phyloP scores from a whole-genome alignment of 2,329 filamentous ascomycete genomes.

The Aplosporella prunicola region DNA sequence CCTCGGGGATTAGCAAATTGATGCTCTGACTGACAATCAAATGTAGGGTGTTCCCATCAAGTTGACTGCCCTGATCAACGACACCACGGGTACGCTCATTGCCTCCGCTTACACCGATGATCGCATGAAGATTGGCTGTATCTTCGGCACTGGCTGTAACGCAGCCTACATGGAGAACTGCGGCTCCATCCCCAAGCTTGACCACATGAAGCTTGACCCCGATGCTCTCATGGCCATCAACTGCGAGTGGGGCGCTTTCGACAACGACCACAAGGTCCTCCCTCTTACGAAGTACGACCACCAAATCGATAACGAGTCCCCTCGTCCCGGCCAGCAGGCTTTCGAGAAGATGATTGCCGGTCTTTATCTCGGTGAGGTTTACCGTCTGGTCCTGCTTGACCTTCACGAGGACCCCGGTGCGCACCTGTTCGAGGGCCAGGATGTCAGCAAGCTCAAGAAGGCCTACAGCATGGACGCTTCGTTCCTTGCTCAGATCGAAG shows the following conservation, averaged over 20 bases:
- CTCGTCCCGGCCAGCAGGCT: conserved; percentile 83
- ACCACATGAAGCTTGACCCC: conserved; percentile 76
- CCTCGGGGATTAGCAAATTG: conserved; percentile 2
- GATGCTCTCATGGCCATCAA: conserved; percentile 91
- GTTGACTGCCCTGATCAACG: conserved; percentile 87
- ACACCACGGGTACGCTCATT: conserved; percentile 94
- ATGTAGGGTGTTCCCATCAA: conserved; percentile 83
- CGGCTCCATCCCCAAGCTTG: conserved; percentile 86
- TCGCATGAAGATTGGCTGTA: conserved; percentile 89
- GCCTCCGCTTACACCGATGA: conserved; percentile 94
- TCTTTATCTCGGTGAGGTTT: conserved; percentile 88
- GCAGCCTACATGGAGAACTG: conserved; percentile 96
- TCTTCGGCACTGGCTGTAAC: conserved; percentile 97
- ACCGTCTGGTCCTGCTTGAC: conserved; percentile 78
- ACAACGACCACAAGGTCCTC: conserved; percentile 85
- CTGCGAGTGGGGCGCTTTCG: conserved; percentile 96
- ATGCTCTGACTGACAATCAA: conserved; percentile 37
- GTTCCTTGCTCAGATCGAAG: conserved; percentile 86
- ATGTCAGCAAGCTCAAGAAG: conserved; percentile 70
- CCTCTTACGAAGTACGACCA: conserved; percentile 81
- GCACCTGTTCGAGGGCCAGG: conserved; percentile 75
- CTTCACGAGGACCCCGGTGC: conserved; percentile 55
- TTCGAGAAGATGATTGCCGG: conserved; percentile 99
- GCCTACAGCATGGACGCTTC: conserved; percentile 86
- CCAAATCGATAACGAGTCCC: conserved; percentile 82